phyloP scores from a whole-genome alignment of 352 stramenopile species.

The Phytophthora parvispora region DNA sequence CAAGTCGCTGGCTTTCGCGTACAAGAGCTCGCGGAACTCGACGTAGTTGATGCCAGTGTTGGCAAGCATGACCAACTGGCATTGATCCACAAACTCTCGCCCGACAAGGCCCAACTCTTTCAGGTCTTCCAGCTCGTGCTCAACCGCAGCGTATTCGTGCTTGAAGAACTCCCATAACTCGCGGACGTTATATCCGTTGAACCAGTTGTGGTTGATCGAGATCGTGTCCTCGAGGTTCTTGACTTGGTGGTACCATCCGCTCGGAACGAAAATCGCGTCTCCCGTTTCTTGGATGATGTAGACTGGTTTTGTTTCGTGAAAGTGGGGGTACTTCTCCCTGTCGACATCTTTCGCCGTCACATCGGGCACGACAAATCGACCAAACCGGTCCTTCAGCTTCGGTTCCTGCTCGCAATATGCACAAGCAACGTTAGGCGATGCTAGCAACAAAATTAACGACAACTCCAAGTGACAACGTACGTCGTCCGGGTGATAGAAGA shows the following conservation, averaged over 20 bases:
- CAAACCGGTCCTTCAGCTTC: constrained; percentile 84
- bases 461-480: constrained; percentile 34
- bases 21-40: constrained; percentile 70
- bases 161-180: constrained; percentile 83
- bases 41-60: constrained; percentile 85
- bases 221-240: constrained; percentile 94
- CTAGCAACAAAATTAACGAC: neutral
- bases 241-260: constrained; percentile 97
- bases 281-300: constrained; percentile 70
- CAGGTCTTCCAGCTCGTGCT: constrained; percentile 68
- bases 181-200: constrained; percentile 89
- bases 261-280: constrained; percentile 97
- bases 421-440: constrained; percentile 1
- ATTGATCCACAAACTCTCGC: constrained; percentile 71
- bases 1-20: constrained; percentile 57
- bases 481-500: constrained; percentile 87
- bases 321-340: constrained; percentile 60
- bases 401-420: constrained; percentile 48
- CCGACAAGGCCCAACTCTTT: constrained; percentile 70
- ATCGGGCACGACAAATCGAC: constrained; percentile 64
- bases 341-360: constrained; percentile 58
- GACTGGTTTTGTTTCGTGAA: constrained; percentile 53
- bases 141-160: constrained; percentile 63
- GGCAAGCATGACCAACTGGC: constrained; percentile 78
- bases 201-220: constrained; percentile 99